phyloP scores from a whole-genome alignment of 2,329 filamentous ascomycete genomes.

The Claviceps lovelessii region DNA sequence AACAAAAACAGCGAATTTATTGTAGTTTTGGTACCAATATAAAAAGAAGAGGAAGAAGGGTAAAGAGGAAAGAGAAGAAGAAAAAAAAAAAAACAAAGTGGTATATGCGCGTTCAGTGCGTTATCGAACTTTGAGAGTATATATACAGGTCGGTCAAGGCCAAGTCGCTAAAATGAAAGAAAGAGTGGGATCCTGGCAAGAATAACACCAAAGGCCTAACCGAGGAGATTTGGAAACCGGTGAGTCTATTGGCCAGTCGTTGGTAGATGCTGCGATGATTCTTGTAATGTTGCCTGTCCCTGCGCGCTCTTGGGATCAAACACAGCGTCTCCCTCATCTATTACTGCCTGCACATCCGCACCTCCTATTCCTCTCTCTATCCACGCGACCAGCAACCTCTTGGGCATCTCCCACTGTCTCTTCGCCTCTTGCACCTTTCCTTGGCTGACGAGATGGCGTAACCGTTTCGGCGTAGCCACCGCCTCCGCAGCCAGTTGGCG shows the following conservation, averaged over 20 bases:
- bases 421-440: constrained; percentile 48
- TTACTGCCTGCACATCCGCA: constrained; percentile 35
- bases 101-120: background rate
- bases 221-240: background rate
- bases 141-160: background rate
- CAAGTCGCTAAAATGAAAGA: background rate
- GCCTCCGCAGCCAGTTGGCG: constrained; percentile 49
- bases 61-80: too few relatives aligned
- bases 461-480: constrained; percentile 43
- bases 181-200: too few relatives aligned
- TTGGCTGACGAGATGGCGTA: constrained; percentile 42
- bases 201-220: background rate
- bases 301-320: constrained; percentile 14
- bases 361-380: constrained; percentile 40
- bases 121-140: background rate
- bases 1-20: background rate
- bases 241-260: constrained; percentile 5
- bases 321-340: constrained; percentile 41
- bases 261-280: constrained; percentile 6
- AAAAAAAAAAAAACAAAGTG: background rate
- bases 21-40: background rate
- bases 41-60: too few relatives aligned
- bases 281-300: background rate
- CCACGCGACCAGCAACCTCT: constrained; percentile 38
- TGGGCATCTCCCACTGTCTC: constrained; percentile 40